These are phyloP conservation scores for Paracoccidioides lutzii DNA, from an alignment of 2,329 filamentous ascomycete genomes.

Conservation along the genomic window DNA sequence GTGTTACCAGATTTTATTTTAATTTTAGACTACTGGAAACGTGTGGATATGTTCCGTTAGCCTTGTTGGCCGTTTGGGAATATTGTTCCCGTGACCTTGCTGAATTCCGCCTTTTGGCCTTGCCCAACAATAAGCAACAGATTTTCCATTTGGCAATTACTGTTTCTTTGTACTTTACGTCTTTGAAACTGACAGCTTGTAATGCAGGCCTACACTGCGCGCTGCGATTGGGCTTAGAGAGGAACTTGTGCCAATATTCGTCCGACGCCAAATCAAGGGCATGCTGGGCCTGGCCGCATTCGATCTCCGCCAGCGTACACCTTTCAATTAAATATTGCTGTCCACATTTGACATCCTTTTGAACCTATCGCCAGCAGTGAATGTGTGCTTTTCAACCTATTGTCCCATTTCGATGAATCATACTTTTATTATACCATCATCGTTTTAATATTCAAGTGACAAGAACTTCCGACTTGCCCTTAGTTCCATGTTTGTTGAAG, in stretches of 20 bases:
- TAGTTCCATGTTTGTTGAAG: background rate
- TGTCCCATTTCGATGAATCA: background rate
- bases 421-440: background rate
- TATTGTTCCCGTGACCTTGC: no score
- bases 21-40: background rate
- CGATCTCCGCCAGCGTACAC: background rate
- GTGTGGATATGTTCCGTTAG: background rate
- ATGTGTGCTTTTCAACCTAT: background rate
- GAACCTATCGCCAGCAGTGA: background rate
- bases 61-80: no score
- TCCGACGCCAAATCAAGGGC: background rate
- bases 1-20: background rate
- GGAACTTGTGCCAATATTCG: background rate
- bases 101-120: background rate
- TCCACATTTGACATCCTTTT: background rate
- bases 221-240: background rate
- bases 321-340: background rate
- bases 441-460: background rate
- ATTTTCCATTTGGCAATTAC: background rate
- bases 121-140: background rate
- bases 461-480: background rate
- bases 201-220: background rate
- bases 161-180: background rate
- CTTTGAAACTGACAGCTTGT: background rate
- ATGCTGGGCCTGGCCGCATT: background rate